Percentiles rank a stretch among this genome's conserved stretches.
Conservation (phyloP, 2,329 filamentous ascomycete genomes). For the Colletotrichum noveboracense region DNA sequence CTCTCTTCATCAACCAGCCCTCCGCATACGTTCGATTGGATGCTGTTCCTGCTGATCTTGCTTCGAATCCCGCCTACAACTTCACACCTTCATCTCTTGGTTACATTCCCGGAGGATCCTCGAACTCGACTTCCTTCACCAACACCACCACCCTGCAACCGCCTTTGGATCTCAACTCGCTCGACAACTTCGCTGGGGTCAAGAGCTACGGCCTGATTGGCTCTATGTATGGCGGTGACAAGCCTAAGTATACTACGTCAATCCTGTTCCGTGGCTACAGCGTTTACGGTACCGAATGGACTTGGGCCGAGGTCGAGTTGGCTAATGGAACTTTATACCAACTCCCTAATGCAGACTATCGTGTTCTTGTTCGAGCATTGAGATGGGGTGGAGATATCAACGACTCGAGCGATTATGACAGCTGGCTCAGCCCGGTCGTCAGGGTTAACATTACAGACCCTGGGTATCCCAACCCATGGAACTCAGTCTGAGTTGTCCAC, state of each 20-base stretch:
- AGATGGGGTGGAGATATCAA: neutral
- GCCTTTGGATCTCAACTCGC: neutral
- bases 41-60: neutral
- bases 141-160: neutral
- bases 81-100: constrained; percentile 1
- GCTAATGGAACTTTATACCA: constrained; percentile 8
- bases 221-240: constrained; percentile 4
- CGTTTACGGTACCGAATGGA: neutral
- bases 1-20: neutral
- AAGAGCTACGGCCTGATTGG: constrained; percentile 6
- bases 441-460: constrained; percentile 5
- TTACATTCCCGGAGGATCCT: neutral
- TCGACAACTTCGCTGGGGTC: constrained; percentile 1
- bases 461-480: constrained; percentile 4
- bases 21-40: constrained; percentile 6
- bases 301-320: constrained; percentile 8
- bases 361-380: constrained; percentile 6
- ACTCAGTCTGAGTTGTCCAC: neutral
- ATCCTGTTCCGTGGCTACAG: constrained; percentile 6
- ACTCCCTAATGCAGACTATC: constrained; percentile 14
- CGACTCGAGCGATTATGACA: neutral
- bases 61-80: neutral
- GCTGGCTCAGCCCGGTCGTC: constrained; percentile 12
- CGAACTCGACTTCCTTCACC: neutral
- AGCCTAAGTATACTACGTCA: neutral